phyloP scores from a whole-genome alignment of 164 flowering plant species.

The Liquidambar formosana region DNA sequence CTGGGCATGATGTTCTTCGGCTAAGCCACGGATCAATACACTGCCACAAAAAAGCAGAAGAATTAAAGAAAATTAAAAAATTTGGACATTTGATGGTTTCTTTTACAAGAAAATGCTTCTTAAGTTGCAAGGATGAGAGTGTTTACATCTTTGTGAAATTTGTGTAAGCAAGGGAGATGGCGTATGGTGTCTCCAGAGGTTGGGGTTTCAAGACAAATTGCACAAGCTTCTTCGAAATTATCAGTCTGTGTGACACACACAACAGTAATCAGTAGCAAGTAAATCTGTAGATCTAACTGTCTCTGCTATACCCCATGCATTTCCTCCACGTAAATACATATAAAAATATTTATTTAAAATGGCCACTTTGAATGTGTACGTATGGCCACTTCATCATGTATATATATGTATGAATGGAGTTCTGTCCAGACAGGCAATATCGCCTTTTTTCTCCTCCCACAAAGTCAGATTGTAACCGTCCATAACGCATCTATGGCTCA shows the following conservation, averaged over 20 bases:
- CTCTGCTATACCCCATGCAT: not conserved
- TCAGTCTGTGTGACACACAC: conserved; percentile 42
- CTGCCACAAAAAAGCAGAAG: conserved; percentile 41
- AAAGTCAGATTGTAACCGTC: too few relatives aligned
- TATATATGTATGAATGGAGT: too few relatives aligned
- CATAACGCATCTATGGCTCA: too few relatives aligned
- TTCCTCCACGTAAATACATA: not conserved
- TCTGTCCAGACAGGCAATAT: too few relatives aligned
- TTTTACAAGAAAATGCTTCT: not conserved
- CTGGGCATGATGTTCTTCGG: conserved; percentile 78
- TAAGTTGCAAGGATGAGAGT: not conserved
- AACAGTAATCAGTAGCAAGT: not conserved
- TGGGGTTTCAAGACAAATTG: conserved; percentile 87
- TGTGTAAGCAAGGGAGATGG: conserved; percentile 96
- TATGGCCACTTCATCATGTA: too few relatives aligned
- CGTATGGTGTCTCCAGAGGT: conserved; percentile 75
- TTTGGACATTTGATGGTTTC: not conserved
- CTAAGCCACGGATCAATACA: conserved; percentile 96
- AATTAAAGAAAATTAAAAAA: too few relatives aligned
- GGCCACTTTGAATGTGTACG: too few relatives aligned
- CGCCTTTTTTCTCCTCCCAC: too few relatives aligned
- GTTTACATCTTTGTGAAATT: conserved; percentile 90
- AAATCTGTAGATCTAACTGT: not conserved
- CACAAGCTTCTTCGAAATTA: conserved; percentile 71
- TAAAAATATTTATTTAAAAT: too few relatives aligned